Evolutionary conservation across 192 early-diverging fungal genomes (phyloP).

Genomic region (Gigaspora rosea): DNA sequence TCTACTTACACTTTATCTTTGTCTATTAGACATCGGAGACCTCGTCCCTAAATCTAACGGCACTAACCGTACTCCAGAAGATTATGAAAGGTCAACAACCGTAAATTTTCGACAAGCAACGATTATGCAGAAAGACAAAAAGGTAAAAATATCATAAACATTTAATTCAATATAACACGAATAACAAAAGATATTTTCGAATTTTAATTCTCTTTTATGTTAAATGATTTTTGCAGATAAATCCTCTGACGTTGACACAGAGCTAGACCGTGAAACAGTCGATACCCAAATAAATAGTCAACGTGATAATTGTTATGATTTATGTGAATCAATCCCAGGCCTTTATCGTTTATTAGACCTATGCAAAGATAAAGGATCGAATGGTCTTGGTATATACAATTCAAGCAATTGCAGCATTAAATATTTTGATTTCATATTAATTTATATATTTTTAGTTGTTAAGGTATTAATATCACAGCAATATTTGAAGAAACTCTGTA

Average conservation of each 20-base stretch:
- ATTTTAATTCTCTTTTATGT: too few species aligned
- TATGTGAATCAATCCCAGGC: conserved; percentile 11
- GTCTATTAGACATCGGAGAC: too few species aligned
- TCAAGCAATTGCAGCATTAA: background rate
- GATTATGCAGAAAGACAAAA: too few species aligned
- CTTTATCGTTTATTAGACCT: conserved; percentile 29
- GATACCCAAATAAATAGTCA: background rate
- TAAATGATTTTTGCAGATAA: background rate
- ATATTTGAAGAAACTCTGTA: conserved; percentile 16
- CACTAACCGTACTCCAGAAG: too few species aligned
- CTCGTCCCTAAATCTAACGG: too few species aligned
- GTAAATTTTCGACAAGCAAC: too few species aligned
- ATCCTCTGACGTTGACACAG: background rate
- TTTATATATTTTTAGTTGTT: conserved; percentile 1
- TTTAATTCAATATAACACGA: too few species aligned
- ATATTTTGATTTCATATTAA: background rate
- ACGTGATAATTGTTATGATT: background rate
- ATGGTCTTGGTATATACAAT: conserved; percentile 17
- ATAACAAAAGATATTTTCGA: too few species aligned
- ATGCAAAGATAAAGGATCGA: conserved; percentile 24
- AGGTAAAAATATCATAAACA: too few species aligned
- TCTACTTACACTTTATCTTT: too few species aligned
- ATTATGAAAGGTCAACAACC: too few species aligned
- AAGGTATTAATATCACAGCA: conserved; percentile 25
- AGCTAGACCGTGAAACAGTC: background rate